Conservation (phyloP, 345 rosid species). For the Camelina hispida region DNA sequence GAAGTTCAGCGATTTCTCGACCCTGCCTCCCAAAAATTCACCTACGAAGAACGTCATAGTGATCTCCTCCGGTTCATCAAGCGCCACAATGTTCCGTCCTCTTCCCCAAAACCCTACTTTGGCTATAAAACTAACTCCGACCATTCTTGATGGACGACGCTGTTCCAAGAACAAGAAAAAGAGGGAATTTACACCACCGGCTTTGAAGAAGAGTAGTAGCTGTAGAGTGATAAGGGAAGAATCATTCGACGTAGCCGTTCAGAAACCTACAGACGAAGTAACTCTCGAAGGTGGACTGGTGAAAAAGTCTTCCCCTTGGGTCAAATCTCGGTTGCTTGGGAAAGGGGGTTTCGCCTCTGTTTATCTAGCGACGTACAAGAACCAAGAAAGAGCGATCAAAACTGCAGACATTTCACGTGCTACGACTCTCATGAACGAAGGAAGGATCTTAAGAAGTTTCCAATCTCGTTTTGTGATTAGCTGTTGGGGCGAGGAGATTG, state of each 20-base stretch:
- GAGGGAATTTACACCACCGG: not conserved
- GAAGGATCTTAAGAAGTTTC: not conserved
- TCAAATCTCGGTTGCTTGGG: not conserved
- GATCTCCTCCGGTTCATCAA: not conserved
- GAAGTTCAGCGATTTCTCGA: not conserved
- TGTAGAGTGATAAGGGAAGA: not conserved
- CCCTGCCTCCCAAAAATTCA: not conserved
- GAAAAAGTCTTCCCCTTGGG: not conserved
- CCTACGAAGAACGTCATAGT: not conserved
- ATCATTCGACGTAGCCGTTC: not conserved
- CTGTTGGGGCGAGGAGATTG: constrained; percentile 25
- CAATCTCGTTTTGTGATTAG: constrained; percentile 1
- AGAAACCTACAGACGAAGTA: not conserved
- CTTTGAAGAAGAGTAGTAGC: not conserved
- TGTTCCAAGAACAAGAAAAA: not conserved
- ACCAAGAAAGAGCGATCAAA: not conserved
- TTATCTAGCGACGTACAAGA: not conserved
- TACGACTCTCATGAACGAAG: not conserved
- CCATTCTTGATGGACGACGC: not conserved
- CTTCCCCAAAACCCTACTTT: not conserved
- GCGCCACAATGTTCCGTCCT: not conserved
- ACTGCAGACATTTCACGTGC: not conserved
- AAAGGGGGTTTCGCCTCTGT: not conserved
- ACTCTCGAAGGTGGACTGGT: not conserved
- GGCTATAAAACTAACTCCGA: not conserved